These are phyloP conservation scores for Dipodascus geniculatus DNA, from an alignment of 805 yeast genomes.

Conservation along the genomic window DNA sequence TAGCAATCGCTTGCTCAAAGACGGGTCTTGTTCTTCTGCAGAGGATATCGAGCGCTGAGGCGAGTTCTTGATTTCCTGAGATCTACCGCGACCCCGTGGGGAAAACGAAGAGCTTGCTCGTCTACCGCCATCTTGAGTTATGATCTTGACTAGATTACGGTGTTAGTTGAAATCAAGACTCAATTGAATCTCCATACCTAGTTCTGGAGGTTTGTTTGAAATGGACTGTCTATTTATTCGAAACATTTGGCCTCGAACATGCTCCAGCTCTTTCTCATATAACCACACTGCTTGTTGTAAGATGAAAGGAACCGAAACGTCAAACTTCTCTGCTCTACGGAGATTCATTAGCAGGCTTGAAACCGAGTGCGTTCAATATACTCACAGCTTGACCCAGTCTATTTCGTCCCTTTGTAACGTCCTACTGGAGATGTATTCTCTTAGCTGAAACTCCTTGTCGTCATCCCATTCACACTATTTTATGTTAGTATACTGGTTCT, in stretches of 20 bases:
- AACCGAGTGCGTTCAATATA: constrained; percentile 17
- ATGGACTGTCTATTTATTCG: constrained; percentile 3
- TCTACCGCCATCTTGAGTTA: not conserved
- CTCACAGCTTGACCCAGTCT: constrained; percentile 21
- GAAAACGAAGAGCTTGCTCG: constrained; percentile 1
- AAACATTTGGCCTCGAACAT: constrained; percentile 24
- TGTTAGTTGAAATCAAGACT: not conserved
- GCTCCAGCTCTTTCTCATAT: constrained; percentile 28
- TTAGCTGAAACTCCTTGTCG: constrained; percentile 23
- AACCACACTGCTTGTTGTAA: constrained; percentile 33
- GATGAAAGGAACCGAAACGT: constrained; percentile 27
- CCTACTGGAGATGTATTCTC: constrained; percentile 23
- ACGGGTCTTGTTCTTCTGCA: not conserved
- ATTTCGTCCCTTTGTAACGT: constrained; percentile 24
- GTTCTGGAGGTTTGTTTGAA: not conserved
- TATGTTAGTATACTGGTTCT: no score
- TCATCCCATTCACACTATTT: constrained; percentile 23
- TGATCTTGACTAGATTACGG: not conserved
- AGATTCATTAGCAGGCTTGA: constrained; percentile 13
- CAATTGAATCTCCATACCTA: not conserved
- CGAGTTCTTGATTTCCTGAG: not conserved
- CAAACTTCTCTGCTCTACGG: constrained; percentile 24
- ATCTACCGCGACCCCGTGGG: not conserved
- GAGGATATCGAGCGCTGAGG: not conserved
- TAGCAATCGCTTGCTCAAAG: constrained; percentile 5